phyloP scores from a whole-genome alignment of 2,329 filamentous ascomycete species.

The Alternaria postmessia region DNA sequence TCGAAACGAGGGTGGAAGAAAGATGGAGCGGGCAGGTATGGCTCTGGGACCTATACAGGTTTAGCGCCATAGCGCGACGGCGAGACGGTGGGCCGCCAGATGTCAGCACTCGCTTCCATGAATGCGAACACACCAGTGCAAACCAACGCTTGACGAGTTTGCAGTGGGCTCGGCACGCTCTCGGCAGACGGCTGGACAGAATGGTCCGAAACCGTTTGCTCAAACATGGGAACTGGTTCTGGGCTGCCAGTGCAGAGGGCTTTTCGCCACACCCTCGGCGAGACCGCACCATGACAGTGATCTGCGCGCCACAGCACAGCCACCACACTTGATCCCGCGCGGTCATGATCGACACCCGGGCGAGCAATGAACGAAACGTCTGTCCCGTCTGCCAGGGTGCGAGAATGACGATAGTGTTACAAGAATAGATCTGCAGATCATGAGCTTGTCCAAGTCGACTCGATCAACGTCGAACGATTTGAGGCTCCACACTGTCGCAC shows the following conservation, averaged over 20 bases:
- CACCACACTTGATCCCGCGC: slow-evolving; percentile 19
- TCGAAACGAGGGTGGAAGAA: slow-evolving; percentile 11
- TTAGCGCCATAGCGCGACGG: slow-evolving; percentile 28
- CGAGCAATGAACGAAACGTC: slow-evolving; percentile 8
- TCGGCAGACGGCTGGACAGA: slow-evolving; percentile 22
- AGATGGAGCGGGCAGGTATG: slow-evolving; percentile 18
- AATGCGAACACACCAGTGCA: slow-evolving; percentile 9
- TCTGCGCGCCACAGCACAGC: slow-evolving; percentile 37
- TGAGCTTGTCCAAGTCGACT: background rate
- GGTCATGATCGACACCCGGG: slow-evolving; percentile 22
- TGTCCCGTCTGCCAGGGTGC: slow-evolving; percentile 18
- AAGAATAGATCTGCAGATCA: slow-evolving; percentile 15
- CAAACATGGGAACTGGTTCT: slow-evolving; percentile 14
- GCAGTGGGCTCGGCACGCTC: slow-evolving; percentile 17
- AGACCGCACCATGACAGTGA: slow-evolving; percentile 30
- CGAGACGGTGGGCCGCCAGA: slow-evolving; percentile 17
- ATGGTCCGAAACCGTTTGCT: slow-evolving; percentile 24
- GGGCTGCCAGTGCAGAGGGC: slow-evolving; percentile 20
- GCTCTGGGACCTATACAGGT: slow-evolving; percentile 24
- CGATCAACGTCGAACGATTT: background rate
- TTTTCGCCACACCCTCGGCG: slow-evolving; percentile 37
- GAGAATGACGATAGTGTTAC: slow-evolving; percentile 9
- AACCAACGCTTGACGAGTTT: slow-evolving; percentile 14
- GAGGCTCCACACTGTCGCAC: background rate
- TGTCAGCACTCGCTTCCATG: slow-evolving; percentile 22